A percentile compares a stretch with the other conserved stretches of the same genome.
phyloP scores from a whole-genome alignment of 768 basidiomycete genomes.

The Clathrus columnatus region DNA sequence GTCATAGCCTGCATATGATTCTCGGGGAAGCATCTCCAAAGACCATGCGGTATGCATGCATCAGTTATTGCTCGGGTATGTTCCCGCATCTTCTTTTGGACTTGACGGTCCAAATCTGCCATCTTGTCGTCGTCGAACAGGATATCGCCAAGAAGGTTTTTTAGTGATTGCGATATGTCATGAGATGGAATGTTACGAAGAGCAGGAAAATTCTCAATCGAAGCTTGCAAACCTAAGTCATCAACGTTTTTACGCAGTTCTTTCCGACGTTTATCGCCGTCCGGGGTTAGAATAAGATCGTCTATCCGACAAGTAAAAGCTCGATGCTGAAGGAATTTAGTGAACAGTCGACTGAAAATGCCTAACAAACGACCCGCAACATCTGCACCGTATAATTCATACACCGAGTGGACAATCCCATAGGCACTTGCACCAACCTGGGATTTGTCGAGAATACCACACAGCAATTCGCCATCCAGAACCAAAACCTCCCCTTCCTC shows the following conservation, averaged over 20 bases:
- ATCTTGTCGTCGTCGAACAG: conserved; percentile 93
- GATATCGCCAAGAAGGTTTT: conserved; percentile 77
- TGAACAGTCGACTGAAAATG: conserved; percentile 88
- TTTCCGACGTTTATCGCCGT: conserved; percentile 63
- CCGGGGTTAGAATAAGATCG: conserved; percentile 81
- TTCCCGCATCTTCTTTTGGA: conserved; percentile 76
- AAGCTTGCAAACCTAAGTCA: conserved; percentile 75
- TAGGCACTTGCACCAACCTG: conserved; percentile 95
- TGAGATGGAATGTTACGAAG: conserved; percentile 40
- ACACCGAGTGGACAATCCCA: conserved; percentile 93
- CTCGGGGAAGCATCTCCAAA: conserved; percentile 90
- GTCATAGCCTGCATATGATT: conserved; percentile 99
- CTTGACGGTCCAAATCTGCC: conserved; percentile 91
- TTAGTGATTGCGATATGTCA: conserved; percentile 51
- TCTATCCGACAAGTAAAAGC: conserved; percentile 99
- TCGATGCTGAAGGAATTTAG: conserved; percentile 92
- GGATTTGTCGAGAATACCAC: conserved; percentile 93
- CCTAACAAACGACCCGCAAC: conserved; percentile 87
- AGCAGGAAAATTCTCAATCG: conserved; percentile 85
- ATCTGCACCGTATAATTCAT: conserved; percentile 89
- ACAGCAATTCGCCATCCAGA: conserved; percentile 87
- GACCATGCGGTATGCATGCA: conserved; percentile 73
- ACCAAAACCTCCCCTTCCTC: conserved; percentile 83
- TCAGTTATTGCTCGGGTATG: conserved; percentile 89
- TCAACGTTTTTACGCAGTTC: conserved; percentile 59